Evolutionary conservation across 495 filamentous ascomycete species (phyloP).

Genomic region (Barbatosphaeria neglecta): DNA sequence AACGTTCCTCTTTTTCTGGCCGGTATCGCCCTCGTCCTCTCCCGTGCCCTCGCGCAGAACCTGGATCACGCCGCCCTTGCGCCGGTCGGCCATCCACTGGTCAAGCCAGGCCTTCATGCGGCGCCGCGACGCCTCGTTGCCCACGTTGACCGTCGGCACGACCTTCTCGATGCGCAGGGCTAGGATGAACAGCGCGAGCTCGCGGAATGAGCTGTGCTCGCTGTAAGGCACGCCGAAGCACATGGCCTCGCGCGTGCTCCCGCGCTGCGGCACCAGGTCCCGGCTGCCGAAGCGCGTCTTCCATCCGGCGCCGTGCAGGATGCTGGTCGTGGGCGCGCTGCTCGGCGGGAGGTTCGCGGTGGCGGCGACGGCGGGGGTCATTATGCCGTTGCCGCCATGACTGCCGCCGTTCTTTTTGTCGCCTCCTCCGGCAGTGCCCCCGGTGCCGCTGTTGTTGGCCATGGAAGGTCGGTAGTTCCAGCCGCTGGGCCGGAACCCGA

Average conservation of each 20-base stretch:
- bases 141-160: slow-evolving; percentile 91
- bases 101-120: slow-evolving; percentile 90
- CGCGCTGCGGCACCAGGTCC: slow-evolving; percentile 67
- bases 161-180: slow-evolving; percentile 75
- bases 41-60: slow-evolving; percentile 25
- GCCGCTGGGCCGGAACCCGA: slow-evolving; percentile 85
- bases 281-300: slow-evolving; percentile 48
- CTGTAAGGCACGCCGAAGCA: slow-evolving; percentile 91
- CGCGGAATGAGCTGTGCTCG: slow-evolving; percentile 88
- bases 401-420: background rate
- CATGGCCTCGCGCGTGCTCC: slow-evolving; percentile 59
- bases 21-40: slow-evolving; percentile 5
- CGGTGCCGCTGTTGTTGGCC: background rate
- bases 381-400: background rate
- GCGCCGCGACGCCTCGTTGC: slow-evolving; percentile 47
- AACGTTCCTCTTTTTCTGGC: slow-evolving; percentile 6
- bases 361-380: slow-evolving; percentile 5
- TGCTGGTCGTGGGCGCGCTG: slow-evolving; percentile 31
- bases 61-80: slow-evolving; percentile 62
- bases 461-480: slow-evolving; percentile 72
- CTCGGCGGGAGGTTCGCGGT: slow-evolving; percentile 21
- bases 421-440: no score
- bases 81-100: slow-evolving; percentile 74
- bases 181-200: slow-evolving; percentile 88
- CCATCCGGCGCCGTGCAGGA: slow-evolving; percentile 68